Conservation (phyloP, 495 filamentous ascomycete genomes). For the Copromyces sp. region DNA sequence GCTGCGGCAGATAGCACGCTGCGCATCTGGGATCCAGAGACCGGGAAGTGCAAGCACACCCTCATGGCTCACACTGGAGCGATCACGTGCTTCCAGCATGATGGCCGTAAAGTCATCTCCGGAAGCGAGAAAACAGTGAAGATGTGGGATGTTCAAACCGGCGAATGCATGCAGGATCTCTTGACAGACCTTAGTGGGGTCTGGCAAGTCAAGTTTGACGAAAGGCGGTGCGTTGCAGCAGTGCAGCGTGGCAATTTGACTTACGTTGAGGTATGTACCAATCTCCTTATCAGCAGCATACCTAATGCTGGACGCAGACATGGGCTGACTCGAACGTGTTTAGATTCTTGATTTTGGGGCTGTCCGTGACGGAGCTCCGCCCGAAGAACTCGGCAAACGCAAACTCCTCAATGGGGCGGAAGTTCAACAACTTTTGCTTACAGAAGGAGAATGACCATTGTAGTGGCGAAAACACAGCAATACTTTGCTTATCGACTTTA, state of each 20-base stretch:
- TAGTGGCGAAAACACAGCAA: too few relatives aligned
- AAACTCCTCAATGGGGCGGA: constrained; percentile 63
- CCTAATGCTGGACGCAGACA: neutral
- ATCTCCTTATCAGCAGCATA: neutral
- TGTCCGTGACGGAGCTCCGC: constrained; percentile 65
- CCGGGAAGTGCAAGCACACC: constrained; percentile 78
- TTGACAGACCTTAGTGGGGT: constrained; percentile 92
- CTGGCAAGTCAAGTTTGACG: constrained; percentile 98
- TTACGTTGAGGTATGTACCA: constrained; percentile 78
- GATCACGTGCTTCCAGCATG: constrained; percentile 98
- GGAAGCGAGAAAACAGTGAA: constrained; percentile 93
- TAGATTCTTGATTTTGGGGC: constrained; percentile 90
- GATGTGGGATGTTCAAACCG: constrained; percentile 94
- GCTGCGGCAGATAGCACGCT: constrained; percentile 93
- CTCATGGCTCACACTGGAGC: constrained; percentile 90
- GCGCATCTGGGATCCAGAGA: constrained; percentile 94
- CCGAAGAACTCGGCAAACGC: constrained; percentile 65
- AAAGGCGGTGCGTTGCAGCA: constrained; percentile 88
- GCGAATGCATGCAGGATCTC: constrained; percentile 87
- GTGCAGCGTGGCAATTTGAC: constrained; percentile 88
- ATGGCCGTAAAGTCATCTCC: constrained; percentile 92
- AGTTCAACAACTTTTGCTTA: constrained; percentile 33
- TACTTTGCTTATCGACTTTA: too few relatives aligned
- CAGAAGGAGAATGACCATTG: constrained; percentile 26
- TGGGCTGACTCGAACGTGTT: neutral